Evolutionary conservation across 192 early-diverging fungal genomes (phyloP), one percentile per base, ranked within the genome.

Genomic region (Backusella australiensis): DNA sequence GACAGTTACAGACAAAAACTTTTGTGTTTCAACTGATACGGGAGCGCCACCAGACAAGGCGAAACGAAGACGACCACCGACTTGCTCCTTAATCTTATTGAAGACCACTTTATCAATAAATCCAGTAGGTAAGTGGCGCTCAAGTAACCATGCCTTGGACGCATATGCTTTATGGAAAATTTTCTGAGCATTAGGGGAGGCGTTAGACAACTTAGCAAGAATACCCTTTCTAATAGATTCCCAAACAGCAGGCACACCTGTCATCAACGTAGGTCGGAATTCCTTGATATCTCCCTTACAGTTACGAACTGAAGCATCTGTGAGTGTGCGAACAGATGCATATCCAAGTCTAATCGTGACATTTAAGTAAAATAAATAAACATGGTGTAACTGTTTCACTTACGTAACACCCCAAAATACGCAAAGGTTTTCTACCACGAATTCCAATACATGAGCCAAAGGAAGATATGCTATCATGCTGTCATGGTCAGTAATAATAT

Each of bases 21-120:
- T 85, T 78, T 97, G 96, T 39, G 95, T 97, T 53, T 94, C 93
- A 41, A 79, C 21, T 39, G 93, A 94, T 77, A 99, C 87, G 52
- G 94, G 94, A 23, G 97, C 97, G 74, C 97, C 96, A 80, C 96
- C 96, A 6, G 91, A 91, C 39, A 96, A 80, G 3, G 92, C 93
- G 72, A 91, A 88, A 78, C 91, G 88, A 65, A 99, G 85, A 42
- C 93, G 87, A 52, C 96, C 95, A 76, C 97, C 97, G 42, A 93
- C 93, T 77, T 92, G 91, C 49, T 88, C 89, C 79, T 90, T 89
- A 76, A 97, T 91, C 78, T 90, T 90, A 74, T 89, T 90, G 81
- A 97, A 99, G 14, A 99, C 89, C 15, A 94, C 82, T 23, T 74
- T 75, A 85, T 97, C 96, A 69, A 94, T 82, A 65, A 91, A 78